Base-by-base conservation (phyloP, 208 protist genomes). In the Jaenimonas drosophilae region DNA sequence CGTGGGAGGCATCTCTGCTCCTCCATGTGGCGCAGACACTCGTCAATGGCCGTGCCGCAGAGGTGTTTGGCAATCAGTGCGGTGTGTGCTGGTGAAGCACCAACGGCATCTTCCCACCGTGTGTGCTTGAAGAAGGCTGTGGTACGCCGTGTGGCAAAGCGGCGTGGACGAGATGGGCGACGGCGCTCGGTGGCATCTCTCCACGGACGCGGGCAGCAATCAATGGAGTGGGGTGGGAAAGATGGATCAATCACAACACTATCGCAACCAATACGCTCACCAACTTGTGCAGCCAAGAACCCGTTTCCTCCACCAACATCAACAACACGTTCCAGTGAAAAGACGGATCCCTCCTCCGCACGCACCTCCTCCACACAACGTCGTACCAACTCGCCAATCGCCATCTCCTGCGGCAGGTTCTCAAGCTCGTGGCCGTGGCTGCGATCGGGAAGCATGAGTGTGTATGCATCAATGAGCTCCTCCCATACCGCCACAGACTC, bases 281-380 rank as follows among this genome's bases (percentile, higher is more conserved):
- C 76, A 11, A 74, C 57, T 55, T 76, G 54, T 29, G 72, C 75
- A 20, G 75, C 82, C 20, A 91, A 58, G 47, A 91, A 84, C 14
- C 77, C 82, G 50, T 88, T 88, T 25, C 82, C 82, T 5, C 77
- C 82, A 25, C 77, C 77, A 7, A 86, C 82, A 63, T 91, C 82
- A 16, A 91, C 64, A 30, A 91, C 60, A 45, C 45, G 42, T 0
- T 55, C 34, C 1, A 70, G 39, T 5, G 42, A 11, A 9, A 36
- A 56, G 0, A 34, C 43, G n/a, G 29, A 32, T 4, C 32, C 19
- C 2, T 12, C 9, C 19, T 38, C 20, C 11, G 12, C 14, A 2
- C 42, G 32, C 7, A 43, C 38, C 38, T 21, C 11, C 7, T 12
- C 42, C 5, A 50, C 40, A 27, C 52, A 27, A 3, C 30, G 16